Evolutionary conservation across 2,329 filamentous ascomycete genomes (phyloP).

Genomic region (Colletotrichum sojae): DNA sequence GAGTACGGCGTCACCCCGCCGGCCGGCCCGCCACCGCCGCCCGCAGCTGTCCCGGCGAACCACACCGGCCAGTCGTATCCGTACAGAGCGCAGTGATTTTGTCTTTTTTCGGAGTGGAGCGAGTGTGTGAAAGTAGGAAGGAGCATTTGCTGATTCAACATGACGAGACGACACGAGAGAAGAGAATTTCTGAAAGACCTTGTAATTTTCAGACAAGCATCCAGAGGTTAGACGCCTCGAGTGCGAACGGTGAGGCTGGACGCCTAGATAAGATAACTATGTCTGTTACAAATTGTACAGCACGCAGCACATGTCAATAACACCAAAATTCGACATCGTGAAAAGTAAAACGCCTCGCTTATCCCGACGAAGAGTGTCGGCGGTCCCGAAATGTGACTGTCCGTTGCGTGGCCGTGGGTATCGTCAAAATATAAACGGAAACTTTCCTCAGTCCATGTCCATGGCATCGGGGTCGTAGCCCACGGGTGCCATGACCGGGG

Average conservation of each 20-base stretch:
- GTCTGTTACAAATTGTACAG: constrained; percentile 29
- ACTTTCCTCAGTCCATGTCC: constrained; percentile 71
- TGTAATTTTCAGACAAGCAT: constrained; percentile 11
- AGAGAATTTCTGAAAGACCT: constrained; percentile 7
- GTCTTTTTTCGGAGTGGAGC: no score
- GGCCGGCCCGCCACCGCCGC: constrained; percentile 62
- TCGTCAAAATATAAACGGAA: constrained; percentile 9
- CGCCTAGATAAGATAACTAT: constrained; percentile 12
- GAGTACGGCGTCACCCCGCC: constrained; percentile 55
- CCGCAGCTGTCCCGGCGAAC: constrained; percentile 45
- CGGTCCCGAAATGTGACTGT: neutral
- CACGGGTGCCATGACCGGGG: neutral
- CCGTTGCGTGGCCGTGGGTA: constrained; percentile 14
- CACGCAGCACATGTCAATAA: constrained; percentile 11
- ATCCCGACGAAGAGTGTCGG: neutral
- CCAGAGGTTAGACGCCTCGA: constrained; percentile 15
- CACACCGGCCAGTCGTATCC: constrained; percentile 53
- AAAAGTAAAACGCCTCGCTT: constrained; percentile 19
- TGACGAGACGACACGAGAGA: constrained; percentile 1
- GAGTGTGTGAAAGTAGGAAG: constrained; percentile 26
- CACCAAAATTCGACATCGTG: constrained; percentile 21
- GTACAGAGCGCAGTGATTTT: constrained; percentile 39
- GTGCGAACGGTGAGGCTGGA: constrained; percentile 10
- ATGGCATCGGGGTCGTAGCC: constrained; percentile 73
- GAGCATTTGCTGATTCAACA: constrained; percentile 25